Base-by-base conservation (phyloP, 2,329 filamentous ascomycete genomes). In the Cryphonectria japonica region DNA sequence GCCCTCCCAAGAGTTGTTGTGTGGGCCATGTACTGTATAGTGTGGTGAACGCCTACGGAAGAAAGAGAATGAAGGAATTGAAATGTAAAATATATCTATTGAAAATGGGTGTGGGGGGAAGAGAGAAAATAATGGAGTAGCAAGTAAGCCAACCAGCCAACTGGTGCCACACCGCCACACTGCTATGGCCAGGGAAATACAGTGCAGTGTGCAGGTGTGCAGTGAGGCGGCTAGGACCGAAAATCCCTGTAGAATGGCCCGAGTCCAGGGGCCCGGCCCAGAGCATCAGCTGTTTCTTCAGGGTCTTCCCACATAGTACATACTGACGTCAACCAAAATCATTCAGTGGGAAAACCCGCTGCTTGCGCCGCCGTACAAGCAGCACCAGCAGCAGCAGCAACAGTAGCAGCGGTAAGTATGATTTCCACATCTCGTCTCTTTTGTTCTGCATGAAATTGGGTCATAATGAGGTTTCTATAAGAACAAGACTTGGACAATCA, bases 341-440 rank as follows among this genome's bases (percentile, higher is more conserved):
- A 16, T 26, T 13, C 59, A 61, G 59, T 61, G 19, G 57, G 32
- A 22, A 22, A 22, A 22, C 2, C 43, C 43, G 6, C 32, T 61
- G 57, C 16, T 34, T 34, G 57, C 57, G 13, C 29, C 57, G 13
- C 29, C 29, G 29, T 60, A 26, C 11, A 9, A 7, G 57, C 34
- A 37, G 34, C 32, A 26, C 26, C 26, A n/a, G 54, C 54, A 26
- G 9, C 37, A 39, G 9, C 37, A 39, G 8, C 9, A 11, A 2
- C 37, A 39, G 8, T 9, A 39, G 41, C 41, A 16, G 13, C 11
- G 14, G 39, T 4, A 41, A 41, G 39, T 41, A 41, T 41, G 11
- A 41, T 41, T 16, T 41, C 39, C 39, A 41, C 39, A 9, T 69
- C 59, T 72, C 67, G 14, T 41, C 16, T 4, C 52, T 65, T 66